phyloP scores from a whole-genome alignment of 2,329 filamentous ascomycete genomes.

The Tetracladium maxilliforme region DNA sequence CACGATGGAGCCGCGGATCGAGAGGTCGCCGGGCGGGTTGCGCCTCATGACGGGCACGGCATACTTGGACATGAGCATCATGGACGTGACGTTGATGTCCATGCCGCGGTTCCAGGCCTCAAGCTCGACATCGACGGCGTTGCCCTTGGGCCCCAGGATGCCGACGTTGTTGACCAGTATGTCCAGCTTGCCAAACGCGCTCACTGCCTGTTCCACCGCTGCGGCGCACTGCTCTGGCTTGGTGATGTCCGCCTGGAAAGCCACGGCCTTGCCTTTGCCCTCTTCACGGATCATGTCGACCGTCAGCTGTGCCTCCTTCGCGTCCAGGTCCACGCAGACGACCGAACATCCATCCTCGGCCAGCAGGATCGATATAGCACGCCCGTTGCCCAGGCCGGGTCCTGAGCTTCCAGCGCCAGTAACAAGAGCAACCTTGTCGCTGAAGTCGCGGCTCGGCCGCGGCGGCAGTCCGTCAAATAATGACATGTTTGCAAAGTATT shows the following conservation, averaged over 20 bases:
- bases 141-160: slow-evolving; percentile 40
- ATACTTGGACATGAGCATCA: slow-evolving; percentile 50
- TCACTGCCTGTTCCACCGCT: slow-evolving; percentile 24
- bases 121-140: slow-evolving; percentile 45
- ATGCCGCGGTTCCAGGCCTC: slow-evolving; percentile 38
- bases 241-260: slow-evolving; percentile 38
- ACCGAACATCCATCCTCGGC: slow-evolving; percentile 42
- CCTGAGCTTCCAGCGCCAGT: slow-evolving; percentile 41
- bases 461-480: no score
- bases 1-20: slow-evolving; percentile 34
- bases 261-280: slow-evolving; percentile 21
- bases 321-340: slow-evolving; percentile 39
- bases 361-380: slow-evolving; percentile 40
- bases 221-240: slow-evolving; percentile 33
- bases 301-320: slow-evolving; percentile 33
- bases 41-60: slow-evolving; percentile 42
- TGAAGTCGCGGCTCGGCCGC: no score
- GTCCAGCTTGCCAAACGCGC: slow-evolving; percentile 39
- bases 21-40: slow-evolving; percentile 31
- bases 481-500: no score
- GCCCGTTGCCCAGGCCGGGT: slow-evolving; percentile 45
- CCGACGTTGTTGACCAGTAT: slow-evolving; percentile 54
- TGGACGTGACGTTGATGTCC: slow-evolving; percentile 47
- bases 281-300: slow-evolving; percentile 32
- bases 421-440: slow-evolving; percentile 38